Evolutionary conservation across 1,284 basidiomycete species (phyloP), one percentile per base, ranked within the genome.

Genomic region (Ganoderma lucidum): DNA sequence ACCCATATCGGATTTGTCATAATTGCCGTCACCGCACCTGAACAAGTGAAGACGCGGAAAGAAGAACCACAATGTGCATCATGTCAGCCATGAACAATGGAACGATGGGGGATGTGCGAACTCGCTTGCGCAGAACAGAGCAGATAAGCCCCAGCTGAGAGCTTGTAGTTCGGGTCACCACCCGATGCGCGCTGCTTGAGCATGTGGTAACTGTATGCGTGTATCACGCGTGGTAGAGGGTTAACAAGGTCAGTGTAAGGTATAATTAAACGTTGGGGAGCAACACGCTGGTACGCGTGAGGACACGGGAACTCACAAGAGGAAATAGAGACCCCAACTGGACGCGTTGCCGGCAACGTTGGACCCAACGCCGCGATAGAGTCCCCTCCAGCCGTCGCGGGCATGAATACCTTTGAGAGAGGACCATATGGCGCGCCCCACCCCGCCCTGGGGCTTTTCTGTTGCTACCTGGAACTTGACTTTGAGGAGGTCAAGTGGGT

Each of bases 1-100:
- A 99, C 95, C 97, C 97, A 99, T 75, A 99, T 91, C 0, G 98
- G 98, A 81, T 99, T 99, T 9, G 98, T 99, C 80, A 98, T 88
- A 71, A 99, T 85, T 0, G 97, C 96, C 2, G 97, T 98, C 41
- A 93, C 90, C 8, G 96, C 94, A 81, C 96, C 96, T 97, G 78
- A 23, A 30, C 30, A 71, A 19, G 41, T 23, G 69, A 45, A 30
- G 39, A 12, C n/a, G 71, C 23, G 41, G n/a, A 68, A 45, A 35
- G 32, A 14, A 53, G 48, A 19, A 28, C 10, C 30, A 30, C 30
- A 35, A 19, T 3, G 62, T 8, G 62, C 17, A 28, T 45, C 58
- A 42, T 67, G 62, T 72, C 67, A 79, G 71, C 63, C 45, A 37
- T 28, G 70, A 60, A 68, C 53, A 55, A 67, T 44, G 62, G 63